These are phyloP conservation scores for Phtheirospermum japonicum DNA, from an alignment of 257 asterid species.

Conservation along the genomic window DNA sequence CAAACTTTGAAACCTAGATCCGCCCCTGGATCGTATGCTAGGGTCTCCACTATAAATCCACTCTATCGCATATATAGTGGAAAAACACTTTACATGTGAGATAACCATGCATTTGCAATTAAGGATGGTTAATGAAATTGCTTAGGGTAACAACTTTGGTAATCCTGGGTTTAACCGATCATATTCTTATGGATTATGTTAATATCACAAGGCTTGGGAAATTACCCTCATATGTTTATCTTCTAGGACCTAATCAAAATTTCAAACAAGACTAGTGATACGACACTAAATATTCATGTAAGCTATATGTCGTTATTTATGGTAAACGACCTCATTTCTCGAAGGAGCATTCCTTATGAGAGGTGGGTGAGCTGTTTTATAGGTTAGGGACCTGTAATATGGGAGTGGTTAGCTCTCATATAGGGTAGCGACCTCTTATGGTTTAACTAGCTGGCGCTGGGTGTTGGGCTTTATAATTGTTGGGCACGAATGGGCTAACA, in stretches of 20 bases:
- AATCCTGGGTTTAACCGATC: conserved; percentile 55
- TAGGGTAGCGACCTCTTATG: too few species aligned
- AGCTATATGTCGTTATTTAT: too few species aligned
- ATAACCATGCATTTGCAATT: conserved; percentile 32
- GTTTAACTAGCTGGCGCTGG: too few species aligned
- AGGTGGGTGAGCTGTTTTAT: too few species aligned
- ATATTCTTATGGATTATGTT: conserved; percentile 55
- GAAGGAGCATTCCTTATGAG: too few species aligned
- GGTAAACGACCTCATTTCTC: too few species aligned
- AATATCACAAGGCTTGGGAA: conserved; percentile 51
- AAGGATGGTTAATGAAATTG: conserved; percentile 43
- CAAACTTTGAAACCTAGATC: too few species aligned
- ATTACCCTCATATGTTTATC: conserved; percentile 16
- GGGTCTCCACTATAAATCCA: conserved; percentile 90
- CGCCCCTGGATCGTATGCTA: conserved; percentile 89
- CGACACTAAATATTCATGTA: too few species aligned
- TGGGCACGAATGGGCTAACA: too few species aligned
- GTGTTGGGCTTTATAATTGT: too few species aligned
- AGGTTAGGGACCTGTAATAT: too few species aligned
- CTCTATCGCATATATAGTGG: conserved; percentile 45
- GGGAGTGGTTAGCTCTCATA: too few species aligned
- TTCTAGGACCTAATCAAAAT: conserved; percentile 12
- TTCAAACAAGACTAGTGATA: conserved; percentile 26
- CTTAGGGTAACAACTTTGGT: conserved; percentile 40
- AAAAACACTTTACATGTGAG: conserved; percentile 20